Percentiles rank a stretch among this genome's conserved stretches.
phyloP scores from a whole-genome alignment of 2,329 filamentous ascomycete genomes.

The Fonsecaea monophora region DNA sequence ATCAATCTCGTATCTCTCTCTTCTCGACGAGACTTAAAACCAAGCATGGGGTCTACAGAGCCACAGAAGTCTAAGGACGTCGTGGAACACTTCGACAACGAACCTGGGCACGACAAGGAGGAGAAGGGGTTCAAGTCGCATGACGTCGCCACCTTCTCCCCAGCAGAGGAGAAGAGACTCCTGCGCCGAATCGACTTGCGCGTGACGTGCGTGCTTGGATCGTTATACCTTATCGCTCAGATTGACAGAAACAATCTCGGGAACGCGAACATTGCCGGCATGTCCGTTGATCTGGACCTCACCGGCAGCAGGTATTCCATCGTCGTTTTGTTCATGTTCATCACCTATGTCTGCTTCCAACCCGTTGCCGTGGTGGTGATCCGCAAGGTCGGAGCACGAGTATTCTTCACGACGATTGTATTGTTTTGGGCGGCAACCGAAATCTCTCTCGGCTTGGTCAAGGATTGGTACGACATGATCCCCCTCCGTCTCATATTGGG shows the following conservation, averaged over 20 bases:
- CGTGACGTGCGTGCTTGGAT: conserved; percentile 66
- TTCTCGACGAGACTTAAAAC: too few species aligned
- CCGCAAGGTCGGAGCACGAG: conserved; percentile 64
- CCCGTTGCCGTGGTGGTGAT: conserved; percentile 72
- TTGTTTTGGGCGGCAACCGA: conserved; percentile 48
- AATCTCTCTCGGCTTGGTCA: conserved; percentile 40
- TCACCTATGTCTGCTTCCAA: conserved; percentile 74
- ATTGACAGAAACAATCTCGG: conserved; percentile 82
- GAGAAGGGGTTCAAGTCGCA: too few species aligned
- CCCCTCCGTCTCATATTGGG: conserved; percentile 60
- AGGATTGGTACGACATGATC: conserved; percentile 41
- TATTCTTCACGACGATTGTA: conserved; percentile 44
- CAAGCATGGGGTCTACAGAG: too few species aligned
- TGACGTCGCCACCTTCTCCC: too few species aligned
- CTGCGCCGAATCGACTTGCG: conserved; percentile 64
- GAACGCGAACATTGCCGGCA: conserved; percentile 71
- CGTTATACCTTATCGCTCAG: conserved; percentile 75
- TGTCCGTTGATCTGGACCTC: conserved; percentile 19
- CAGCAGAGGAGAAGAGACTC: too few species aligned
- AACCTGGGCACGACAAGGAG: too few species aligned
- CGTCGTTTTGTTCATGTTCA: conserved; percentile 69
- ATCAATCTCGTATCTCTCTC: too few species aligned
- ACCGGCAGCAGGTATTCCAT: background rate
- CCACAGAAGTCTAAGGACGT: too few species aligned
- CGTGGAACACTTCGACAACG: too few species aligned